Conservation (phyloP, 192 early-diverging fungal genomes). For the Piromyces finnis region DNA sequence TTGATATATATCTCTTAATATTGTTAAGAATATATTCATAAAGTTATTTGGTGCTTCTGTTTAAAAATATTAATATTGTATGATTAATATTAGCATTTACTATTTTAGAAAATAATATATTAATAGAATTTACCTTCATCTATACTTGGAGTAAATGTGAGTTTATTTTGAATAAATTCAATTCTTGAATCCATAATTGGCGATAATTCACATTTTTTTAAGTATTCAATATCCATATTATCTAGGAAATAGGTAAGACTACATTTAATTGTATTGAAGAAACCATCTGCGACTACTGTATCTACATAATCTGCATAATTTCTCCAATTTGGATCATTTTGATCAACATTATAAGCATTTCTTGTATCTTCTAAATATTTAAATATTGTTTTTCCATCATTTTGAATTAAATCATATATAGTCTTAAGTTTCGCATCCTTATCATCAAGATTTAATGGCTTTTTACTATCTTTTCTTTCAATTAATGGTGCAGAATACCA, state of each 20-base stretch:
- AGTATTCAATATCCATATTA: slow-evolving; percentile 31
- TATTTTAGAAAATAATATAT: slow-evolving; percentile 1
- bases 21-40: slow-evolving; percentile 17
- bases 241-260: slow-evolving; percentile 33
- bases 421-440: slow-evolving; percentile 31
- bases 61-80: too few species aligned
- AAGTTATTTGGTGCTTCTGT: slow-evolving; percentile 20
- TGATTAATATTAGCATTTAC: not conserved
- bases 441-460: slow-evolving; percentile 42
- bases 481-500: slow-evolving; percentile 33
- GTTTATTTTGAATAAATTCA: slow-evolving; percentile 28
- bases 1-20: slow-evolving; percentile 37
- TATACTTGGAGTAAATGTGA: slow-evolving; percentile 41
- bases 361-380: slow-evolving; percentile 26
- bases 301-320: slow-evolving; percentile 34
- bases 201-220: slow-evolving; percentile 19
- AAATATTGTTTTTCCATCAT: slow-evolving; percentile 28
- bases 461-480: slow-evolving; percentile 41
- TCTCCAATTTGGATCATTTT: slow-evolving; percentile 23
- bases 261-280: slow-evolving; percentile 26
- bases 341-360: slow-evolving; percentile 17
- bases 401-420: slow-evolving; percentile 28
- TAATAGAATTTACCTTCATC: slow-evolving; percentile 18
- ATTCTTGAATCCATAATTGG: slow-evolving; percentile 38
- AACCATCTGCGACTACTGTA: slow-evolving; percentile 29